A percentile compares a stretch with the other conserved stretches of the same genome.
Evolutionary conservation across 2,329 filamentous ascomycete genomes (phyloP).

Genomic region (Aspergillus fischeri): DNA sequence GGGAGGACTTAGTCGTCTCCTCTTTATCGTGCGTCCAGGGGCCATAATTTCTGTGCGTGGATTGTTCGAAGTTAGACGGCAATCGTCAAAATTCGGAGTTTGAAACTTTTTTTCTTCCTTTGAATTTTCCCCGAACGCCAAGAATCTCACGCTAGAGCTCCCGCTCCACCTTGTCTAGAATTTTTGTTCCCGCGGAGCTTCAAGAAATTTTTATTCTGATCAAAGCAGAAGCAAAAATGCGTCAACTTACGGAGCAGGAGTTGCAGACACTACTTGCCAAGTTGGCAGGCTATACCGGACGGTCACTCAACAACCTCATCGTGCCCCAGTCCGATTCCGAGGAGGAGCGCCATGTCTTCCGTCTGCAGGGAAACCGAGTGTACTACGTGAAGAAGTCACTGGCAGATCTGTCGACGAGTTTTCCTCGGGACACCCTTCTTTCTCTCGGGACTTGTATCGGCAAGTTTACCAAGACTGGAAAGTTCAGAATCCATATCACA

Average conservation of each 20-base stretch:
- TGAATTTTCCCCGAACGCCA: constrained; percentile 18
- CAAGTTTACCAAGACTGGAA: constrained; percentile 90
- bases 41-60: constrained; percentile 38
- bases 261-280: constrained; percentile 78
- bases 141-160: constrained; percentile 21
- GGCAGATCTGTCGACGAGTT: constrained; percentile 84
- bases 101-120: constrained; percentile 22
- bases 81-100: not conserved
- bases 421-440: constrained; percentile 75
- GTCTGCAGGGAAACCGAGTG: constrained; percentile 74
- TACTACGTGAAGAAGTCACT: constrained; percentile 90
- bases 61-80: not conserved
- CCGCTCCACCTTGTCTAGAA: constrained; percentile 19
- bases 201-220: constrained; percentile 1
- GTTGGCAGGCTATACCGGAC: constrained; percentile 88
- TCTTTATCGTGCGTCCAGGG: constrained; percentile 44
- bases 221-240: constrained; percentile 51
- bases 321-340: constrained; percentile 66
- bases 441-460: constrained; percentile 87
- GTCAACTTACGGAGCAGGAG: constrained; percentile 67
- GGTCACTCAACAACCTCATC: constrained; percentile 79
- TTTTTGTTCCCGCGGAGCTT: constrained; percentile 22
- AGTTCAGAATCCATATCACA: constrained; percentile 92
- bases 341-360: constrained; percentile 78
- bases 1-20: constrained; percentile 48